Evolutionary conservation across 352 stramenopile genomes (phyloP).

Genomic region (Phytophthora capsici): DNA sequence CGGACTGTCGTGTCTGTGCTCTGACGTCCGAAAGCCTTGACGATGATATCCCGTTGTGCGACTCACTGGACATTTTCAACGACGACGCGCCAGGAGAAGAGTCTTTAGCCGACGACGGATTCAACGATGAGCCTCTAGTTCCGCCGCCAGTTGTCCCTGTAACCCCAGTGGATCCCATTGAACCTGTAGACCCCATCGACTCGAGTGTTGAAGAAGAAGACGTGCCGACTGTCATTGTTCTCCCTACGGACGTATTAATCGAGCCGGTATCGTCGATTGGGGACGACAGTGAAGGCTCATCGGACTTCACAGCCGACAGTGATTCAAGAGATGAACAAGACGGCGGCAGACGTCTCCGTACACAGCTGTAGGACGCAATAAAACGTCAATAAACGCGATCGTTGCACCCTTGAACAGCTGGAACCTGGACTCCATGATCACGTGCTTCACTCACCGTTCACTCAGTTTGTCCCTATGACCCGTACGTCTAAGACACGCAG

Average conservation of each 20-base stretch:
- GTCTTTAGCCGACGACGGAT: neutral
- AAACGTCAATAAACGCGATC: no score
- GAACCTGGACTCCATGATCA: no score
- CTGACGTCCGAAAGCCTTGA: conserved; percentile 2
- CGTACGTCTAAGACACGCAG: no score
- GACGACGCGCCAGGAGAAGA: neutral
- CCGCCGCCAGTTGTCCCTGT: neutral
- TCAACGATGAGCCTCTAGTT: conserved; percentile 4
- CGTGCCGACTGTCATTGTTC: conserved; percentile 14
- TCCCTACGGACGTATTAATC: conserved; percentile 10
- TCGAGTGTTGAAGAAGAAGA: conserved; percentile 9
- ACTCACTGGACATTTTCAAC: conserved; percentile 17
- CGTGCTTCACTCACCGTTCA: no score
- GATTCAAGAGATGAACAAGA: neutral
- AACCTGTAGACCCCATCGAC: conserved; percentile 1
- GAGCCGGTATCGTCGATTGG: conserved; percentile 7
- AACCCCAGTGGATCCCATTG: neutral
- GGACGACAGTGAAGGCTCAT: conserved; percentile 5
- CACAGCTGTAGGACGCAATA: neutral
- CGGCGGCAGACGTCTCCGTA: conserved; percentile 3
- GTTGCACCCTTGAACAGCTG: no score
- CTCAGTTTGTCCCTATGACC: no score
- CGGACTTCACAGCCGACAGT: neutral
- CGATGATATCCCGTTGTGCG: conserved; percentile 2
- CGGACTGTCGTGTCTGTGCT: conserved; percentile 15